Evolutionary conservation across 2,329 filamentous ascomycete species (phyloP), one percentile per base, ranked within the genome.

Genomic region (Lecanicillium sp.): DNA sequence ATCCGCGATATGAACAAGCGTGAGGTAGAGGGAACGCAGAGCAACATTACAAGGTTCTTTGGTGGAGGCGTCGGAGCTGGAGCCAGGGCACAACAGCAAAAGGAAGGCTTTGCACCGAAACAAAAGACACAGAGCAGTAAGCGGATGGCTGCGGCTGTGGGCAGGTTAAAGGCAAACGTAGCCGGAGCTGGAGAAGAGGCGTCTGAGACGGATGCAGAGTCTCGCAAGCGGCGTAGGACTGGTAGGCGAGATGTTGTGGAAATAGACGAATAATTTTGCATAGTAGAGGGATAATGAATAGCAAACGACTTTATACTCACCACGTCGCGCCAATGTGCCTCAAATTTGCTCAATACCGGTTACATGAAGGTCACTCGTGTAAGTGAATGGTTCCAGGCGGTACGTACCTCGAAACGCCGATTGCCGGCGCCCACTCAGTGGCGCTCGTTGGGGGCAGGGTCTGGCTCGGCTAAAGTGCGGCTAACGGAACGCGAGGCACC

Each of bases 31-130:
- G 92, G 92, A 6, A 97, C 90, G 14, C 92, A 98, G 67, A 81
- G 80, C 42, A 98, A 98, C 50, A 95, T 98, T 48, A 98, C 92
- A n/a, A 72, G 81, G 17, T 98, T 81, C 59, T 96, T 97, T 57
- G 77, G 79, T 11, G 90, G 90, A 0, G 63, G 67, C 4, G 80
- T 87, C 0, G 85, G 85, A 0, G 72, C 72, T 1, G 84, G 85
- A 1, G 74, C 74, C 11, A 74, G 66, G 28, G 22, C 22, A 11
- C 22, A 25, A 25, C 22, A 6, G 6, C 22, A 25, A 11, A 6
- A 25, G 11, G 74, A 81, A 44, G 76, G 74, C 0, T 89, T 87
- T 63, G 84, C 71, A 17, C 86, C 85, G 0, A 72, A 84, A 40
- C 79, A 81, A 46, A 76, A 66, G 18, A 71, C 64, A 11, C 74